These are phyloP conservation scores for Xylaria sp. DNA, from an alignment of 2,329 filamentous ascomycete species.

Conservation along the genomic window DNA sequence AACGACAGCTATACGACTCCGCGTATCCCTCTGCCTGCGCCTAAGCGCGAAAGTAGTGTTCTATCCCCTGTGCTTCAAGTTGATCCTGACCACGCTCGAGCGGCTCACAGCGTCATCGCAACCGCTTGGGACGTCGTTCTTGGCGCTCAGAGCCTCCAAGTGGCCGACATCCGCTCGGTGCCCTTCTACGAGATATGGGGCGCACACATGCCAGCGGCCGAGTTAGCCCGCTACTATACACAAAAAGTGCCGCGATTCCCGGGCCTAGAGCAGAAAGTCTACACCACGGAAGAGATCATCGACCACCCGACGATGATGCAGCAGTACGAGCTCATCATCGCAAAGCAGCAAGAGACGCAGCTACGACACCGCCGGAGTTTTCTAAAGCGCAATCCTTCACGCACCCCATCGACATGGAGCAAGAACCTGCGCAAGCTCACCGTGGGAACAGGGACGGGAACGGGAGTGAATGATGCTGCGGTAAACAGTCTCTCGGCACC, in stretches of 20 bases:
- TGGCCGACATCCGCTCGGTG: slow-evolving; percentile 58
- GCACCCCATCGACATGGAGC: slow-evolving; percentile 40
- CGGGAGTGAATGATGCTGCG: slow-evolving; percentile 24
- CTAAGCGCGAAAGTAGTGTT: slow-evolving; percentile 41
- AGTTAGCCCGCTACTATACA: slow-evolving; percentile 60
- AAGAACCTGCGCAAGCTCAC: slow-evolving; percentile 44
- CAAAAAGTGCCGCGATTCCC: slow-evolving; percentile 54
- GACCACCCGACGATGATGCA: slow-evolving; percentile 61
- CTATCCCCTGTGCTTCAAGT: slow-evolving; percentile 48
- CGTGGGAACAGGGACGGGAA: slow-evolving; percentile 20
- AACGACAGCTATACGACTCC: slow-evolving; percentile 55
- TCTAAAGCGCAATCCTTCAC: slow-evolving; percentile 38
- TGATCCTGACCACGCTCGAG: slow-evolving; percentile 54
- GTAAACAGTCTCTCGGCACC: slow-evolving; percentile 32
- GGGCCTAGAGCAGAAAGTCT: slow-evolving; percentile 51
- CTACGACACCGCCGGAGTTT: slow-evolving; percentile 42
- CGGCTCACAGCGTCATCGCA: slow-evolving; percentile 56
- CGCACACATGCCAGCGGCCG: slow-evolving; percentile 60
- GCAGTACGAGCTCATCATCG: slow-evolving; percentile 58
- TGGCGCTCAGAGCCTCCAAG: slow-evolving; percentile 53
- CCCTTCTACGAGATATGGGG: slow-evolving; percentile 65
- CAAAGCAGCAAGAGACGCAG: slow-evolving; percentile 43
- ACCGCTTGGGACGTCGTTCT: slow-evolving; percentile 59
- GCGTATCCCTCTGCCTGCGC: slow-evolving; percentile 55
- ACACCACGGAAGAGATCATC: slow-evolving; percentile 62